phyloP scores from a whole-genome alignment of 345 rosid species.

The Balakata baccata region DNA sequence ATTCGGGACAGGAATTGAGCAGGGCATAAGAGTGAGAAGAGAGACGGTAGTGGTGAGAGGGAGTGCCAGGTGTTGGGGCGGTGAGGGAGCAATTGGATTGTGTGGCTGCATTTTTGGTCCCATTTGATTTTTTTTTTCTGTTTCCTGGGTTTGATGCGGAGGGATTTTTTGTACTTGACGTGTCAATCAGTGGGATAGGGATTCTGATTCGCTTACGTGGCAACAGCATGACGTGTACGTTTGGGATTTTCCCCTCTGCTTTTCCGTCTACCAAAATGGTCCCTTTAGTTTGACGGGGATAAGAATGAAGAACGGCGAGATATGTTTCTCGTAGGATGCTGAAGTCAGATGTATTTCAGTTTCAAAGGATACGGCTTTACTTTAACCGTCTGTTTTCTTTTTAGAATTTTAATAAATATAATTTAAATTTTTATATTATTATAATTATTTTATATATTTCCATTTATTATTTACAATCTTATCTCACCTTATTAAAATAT shows the following conservation, averaged over 20 bases:
- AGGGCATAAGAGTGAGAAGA: not conserved
- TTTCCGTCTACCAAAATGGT: not conserved
- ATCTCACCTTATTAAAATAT: too few relatives aligned
- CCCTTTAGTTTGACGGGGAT: not conserved
- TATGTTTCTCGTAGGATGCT: not conserved
- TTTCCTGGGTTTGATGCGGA: slow-evolving; percentile 13
- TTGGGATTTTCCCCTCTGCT: not conserved
- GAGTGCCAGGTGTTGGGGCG: slow-evolving; percentile 39
- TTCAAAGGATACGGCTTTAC: not conserved
- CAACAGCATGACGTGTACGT: slow-evolving; percentile 12
- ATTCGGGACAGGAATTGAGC: not conserved
- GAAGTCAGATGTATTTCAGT: not conserved
- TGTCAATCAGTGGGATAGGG: slow-evolving; percentile 19
- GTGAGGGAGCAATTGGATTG: slow-evolving; percentile 4
- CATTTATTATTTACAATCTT: too few relatives aligned
- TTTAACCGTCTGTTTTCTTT: too few relatives aligned
- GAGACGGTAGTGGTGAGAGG: slow-evolving; percentile 22
- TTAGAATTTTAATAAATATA: too few relatives aligned
- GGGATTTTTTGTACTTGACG: slow-evolving; percentile 1
- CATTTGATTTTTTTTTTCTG: not conserved
- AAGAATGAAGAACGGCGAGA: not conserved
- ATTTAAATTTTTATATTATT: too few relatives aligned
- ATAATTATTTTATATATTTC: too few relatives aligned
- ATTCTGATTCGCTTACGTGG: slow-evolving; percentile 34
- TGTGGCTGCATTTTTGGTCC: slow-evolving; percentile 4